Base-by-base conservation (phyloP, 2,329 filamentous ascomycete species). In the Sporothrix euskadiensis region DNA sequence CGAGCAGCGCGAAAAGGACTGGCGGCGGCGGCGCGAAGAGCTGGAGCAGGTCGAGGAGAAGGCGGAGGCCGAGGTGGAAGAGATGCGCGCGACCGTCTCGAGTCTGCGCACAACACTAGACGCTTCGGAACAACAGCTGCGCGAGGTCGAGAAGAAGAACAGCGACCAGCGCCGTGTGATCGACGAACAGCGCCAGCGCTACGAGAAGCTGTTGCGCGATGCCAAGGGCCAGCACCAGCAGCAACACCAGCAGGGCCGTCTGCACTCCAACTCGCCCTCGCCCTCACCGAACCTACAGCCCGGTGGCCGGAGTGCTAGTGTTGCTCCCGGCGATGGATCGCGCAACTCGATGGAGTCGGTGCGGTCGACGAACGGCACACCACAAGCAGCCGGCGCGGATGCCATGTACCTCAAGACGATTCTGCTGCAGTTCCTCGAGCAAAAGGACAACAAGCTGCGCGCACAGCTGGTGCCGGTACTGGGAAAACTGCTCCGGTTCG, bases 71-170 rank as follows among this genome's bases (percentile, higher is more conserved):
- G 95, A 98, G 80, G 86, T 91, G 0, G 86, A 87, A 4, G 94
- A 97, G 77, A 88, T 94, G 78, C 90, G 91, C 41, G 84, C 88
- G 7, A 92, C 94, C 0, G 94, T 97, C 83, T 86, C 89, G 7
- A 91, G 93, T 77, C 85, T 99, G 44, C 90, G 92, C 1, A 88
- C 93, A 74, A 90, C 94, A 0, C 85, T 99, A 0, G 94, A 98
- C 77, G 92, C 93, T 66, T 95, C 92, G 49, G 96, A 99, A 82
- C 90, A 88, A 79, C 93, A 97, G 81, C 89, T 92, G 0, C 88
- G 74, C 41, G 92, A 96, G n/a, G 85, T 92, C 5, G 94, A 98
- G 81, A 93, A 90, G 82, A 93, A 97, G 79, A 92, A 91, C 76
- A 83, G 85, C 0, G 94, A 97, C 74, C 83, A 97, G 69, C 88